These are phyloP conservation scores for Phaseolus lunatus DNA, from an alignment of 306 rosid genomes.

Conservation along the genomic window DNA sequence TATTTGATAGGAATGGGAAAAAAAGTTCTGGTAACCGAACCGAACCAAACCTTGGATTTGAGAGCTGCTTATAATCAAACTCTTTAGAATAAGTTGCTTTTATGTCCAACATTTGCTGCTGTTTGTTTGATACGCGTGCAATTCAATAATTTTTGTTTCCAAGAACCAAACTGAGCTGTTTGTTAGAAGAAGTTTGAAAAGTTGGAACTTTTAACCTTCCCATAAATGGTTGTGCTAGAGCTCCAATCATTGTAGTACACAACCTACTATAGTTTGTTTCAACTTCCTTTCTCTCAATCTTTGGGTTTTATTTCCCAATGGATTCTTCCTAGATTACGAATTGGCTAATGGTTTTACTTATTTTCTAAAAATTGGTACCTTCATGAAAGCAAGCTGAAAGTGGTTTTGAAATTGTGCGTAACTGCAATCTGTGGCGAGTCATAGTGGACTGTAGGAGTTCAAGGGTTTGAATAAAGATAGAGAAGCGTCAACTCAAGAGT, in stretches of 20 bases:
- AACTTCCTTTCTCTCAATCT: background rate
- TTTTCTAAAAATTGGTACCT: background rate
- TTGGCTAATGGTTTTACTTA: background rate
- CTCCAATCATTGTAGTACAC: background rate
- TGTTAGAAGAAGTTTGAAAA: background rate
- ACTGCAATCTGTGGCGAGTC: background rate
- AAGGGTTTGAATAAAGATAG: conserved; percentile 7
- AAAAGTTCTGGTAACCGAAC: background rate
- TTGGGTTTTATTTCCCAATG: background rate
- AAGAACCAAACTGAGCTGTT: background rate
- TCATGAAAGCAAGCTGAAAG: background rate
- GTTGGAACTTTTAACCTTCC: background rate
- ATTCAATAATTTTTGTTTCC: background rate
- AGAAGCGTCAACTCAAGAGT: conserved; percentile 10
- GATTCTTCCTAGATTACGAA: background rate
- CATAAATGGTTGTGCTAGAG: too few species aligned
- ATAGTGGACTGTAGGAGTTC: background rate
- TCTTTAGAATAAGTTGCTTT: background rate
- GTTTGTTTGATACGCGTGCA: background rate
- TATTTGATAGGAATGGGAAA: background rate
- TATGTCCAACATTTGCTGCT: background rate
- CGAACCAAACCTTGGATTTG: background rate
- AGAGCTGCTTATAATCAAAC: background rate
- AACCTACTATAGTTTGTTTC: background rate
- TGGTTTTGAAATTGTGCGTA: background rate